These are phyloP conservation scores for Thuja plicata DNA, from an alignment of 83 land plant species.

Conservation along the genomic window DNA sequence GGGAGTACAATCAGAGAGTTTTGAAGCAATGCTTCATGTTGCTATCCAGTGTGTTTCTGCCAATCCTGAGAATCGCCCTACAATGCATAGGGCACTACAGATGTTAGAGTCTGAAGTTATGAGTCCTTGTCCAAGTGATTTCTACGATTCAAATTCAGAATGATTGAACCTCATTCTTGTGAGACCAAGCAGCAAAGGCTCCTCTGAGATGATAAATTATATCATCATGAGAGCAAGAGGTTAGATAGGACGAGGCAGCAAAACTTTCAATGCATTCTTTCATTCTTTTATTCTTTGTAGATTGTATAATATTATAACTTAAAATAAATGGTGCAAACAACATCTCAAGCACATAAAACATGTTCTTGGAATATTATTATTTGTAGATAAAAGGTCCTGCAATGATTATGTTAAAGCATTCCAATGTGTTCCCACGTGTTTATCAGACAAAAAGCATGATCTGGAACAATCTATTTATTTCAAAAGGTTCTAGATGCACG, in stretches of 20 bases:
- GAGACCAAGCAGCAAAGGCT: background rate
- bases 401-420: background rate
- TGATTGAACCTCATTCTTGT: slow-evolving; percentile 15
- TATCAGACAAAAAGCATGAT: background rate
- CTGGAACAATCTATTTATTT: background rate
- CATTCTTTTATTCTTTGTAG: slow-evolving; percentile 23
- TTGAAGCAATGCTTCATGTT: slow-evolving; percentile 66
- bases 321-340: slow-evolving; percentile 4
- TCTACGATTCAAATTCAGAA: slow-evolving; percentile 69
- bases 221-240: slow-evolving; percentile 4
- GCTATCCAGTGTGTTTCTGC: slow-evolving; percentile 74
- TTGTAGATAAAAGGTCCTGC: background rate
- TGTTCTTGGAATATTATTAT: background rate
- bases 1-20: slow-evolving; percentile 66
- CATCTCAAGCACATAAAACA: background rate
- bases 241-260: background rate
- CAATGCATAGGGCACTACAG: slow-evolving; percentile 86
- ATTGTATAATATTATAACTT: slow-evolving; percentile 14
- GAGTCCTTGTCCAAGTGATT: slow-evolving; percentile 93
- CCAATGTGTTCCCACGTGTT: background rate
- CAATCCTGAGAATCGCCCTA: slow-evolving; percentile 79
- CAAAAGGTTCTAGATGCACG: background rate
- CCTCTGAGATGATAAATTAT: background rate
- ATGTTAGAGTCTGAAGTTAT: slow-evolving; percentile 78
- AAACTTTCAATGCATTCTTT: slow-evolving; percentile 17